These are phyloP conservation scores for Williopsis jadinii DNA, from an alignment of 1,139 yeast species.

Conservation along the genomic window DNA sequence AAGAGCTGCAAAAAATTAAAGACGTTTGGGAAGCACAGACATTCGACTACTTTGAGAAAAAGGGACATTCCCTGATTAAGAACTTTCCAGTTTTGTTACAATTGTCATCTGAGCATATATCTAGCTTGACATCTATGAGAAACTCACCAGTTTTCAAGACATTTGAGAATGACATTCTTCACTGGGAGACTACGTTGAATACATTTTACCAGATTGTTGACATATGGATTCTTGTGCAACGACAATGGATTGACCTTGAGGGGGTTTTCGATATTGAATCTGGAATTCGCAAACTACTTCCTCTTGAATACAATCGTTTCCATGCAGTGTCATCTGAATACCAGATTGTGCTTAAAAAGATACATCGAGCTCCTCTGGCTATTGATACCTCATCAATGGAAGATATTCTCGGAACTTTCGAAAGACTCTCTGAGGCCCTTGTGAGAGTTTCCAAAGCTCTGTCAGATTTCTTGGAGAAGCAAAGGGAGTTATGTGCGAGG, in stretches of 20 bases:
- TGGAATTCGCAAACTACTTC: conserved; percentile 58
- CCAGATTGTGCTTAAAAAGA: conserved; percentile 41
- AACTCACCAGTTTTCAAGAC: conserved; percentile 56
- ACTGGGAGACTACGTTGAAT: conserved; percentile 52
- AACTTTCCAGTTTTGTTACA: conserved; percentile 66
- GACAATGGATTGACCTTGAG: conserved; percentile 82
- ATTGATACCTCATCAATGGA: conserved; percentile 52
- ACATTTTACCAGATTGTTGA: conserved; percentile 49
- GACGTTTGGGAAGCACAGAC: conserved; percentile 38
- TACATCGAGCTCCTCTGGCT: conserved; percentile 44
- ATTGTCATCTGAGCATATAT: conserved; percentile 53
- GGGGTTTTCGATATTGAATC: conserved; percentile 63
- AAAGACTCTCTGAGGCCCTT: conserved; percentile 49
- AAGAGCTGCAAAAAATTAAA: conserved; percentile 41
- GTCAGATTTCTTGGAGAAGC: conserved; percentile 73
- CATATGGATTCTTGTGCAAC: conserved; percentile 77
- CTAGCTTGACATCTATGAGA: conserved; percentile 62
- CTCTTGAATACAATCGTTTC: conserved; percentile 66
- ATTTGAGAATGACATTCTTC: conserved; percentile 54
- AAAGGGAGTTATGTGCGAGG: conserved; percentile 71
- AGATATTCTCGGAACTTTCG: conserved; percentile 42
- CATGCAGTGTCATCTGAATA: conserved; percentile 59
- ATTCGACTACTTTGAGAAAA: conserved; percentile 52
- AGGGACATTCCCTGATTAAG: conserved; percentile 49
- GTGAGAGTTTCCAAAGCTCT: conserved; percentile 57